Base-by-base conservation (phyloP, 257 asterid species). In the Plantago elongata region DNA sequence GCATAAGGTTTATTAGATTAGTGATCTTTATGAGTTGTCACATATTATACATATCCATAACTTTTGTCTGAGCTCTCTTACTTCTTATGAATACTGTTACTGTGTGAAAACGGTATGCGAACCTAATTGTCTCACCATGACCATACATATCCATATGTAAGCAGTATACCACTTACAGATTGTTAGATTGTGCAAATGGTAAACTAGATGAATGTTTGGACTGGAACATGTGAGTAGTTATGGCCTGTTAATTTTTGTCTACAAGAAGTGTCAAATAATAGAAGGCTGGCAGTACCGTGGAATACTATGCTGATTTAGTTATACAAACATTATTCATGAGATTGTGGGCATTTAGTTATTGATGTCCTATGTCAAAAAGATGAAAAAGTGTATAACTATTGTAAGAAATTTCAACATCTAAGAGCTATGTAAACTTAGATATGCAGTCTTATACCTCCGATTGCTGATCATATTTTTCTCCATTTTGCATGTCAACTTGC, bases 401-500 rank as follows among this genome's bases (percentile, higher is more conserved):
- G 62, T 59, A 17, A 7, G 13, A 27, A 4, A 37, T 45, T 44
- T 17, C 51, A 29, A 38, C 27, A 46, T 38, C 63, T 37, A 49
- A 58, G 18, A 30, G 62, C 71, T 62, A 9, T 43, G 50, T 30
- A 40, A 37, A 50, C 42, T 47, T 40, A 42, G 52, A 57, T 45
- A 57, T n/a, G 45, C 47, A 10, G n/a, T 48, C 11, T 40, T 54
- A 46, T 57, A 57, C 42, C 11, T 45, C 54, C 57, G 51, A 65
- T 64, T 47, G 69, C 77, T 78, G 75, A 78, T 79, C 50, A 52
- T 54, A 38, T 44, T 13, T 45, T 65, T 80, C 60, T 73, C 37
- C 61, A 49, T 78, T 77, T 81, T 82, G 74, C 88, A 79, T 81
- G 85, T 64, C 71, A 22, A 69, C 63, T 54, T 72, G 52, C 73